Conservation (phyloP, 1,284 basidiomycete species). For the Heterobasidion irregulare region DNA sequence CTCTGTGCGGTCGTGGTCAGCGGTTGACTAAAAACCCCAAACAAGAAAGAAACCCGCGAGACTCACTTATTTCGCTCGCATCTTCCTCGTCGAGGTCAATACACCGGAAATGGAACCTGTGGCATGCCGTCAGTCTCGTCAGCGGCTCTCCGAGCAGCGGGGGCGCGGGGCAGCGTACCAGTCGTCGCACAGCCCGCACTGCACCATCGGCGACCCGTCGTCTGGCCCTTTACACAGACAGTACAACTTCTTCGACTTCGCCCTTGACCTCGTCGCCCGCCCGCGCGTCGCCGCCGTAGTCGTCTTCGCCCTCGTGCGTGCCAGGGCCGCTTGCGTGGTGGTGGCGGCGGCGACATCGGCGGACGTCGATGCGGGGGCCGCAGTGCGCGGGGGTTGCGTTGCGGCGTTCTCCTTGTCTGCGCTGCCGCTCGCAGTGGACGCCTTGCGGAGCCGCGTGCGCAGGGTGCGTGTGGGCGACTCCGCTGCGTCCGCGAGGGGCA, state of each 20-base stretch:
- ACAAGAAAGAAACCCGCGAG: conserved; percentile 1
- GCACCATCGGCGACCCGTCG: conserved; percentile 77
- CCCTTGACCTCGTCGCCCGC: conserved; percentile 7
- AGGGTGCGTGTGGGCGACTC: too few species aligned
- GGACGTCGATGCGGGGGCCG: too few species aligned
- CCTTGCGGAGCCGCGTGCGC: too few species aligned
- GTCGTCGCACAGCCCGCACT: conserved; percentile 61
- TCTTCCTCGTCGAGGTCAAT: conserved; percentile 48
- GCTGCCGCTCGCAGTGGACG: background rate
- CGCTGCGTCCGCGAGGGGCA: too few species aligned
- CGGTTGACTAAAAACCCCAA: background rate
- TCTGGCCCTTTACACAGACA: conserved; percentile 59
- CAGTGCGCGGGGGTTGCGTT: background rate
- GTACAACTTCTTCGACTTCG: conserved; percentile 23
- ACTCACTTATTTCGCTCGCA: conserved; percentile 72
- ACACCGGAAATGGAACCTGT: conserved; percentile 73
- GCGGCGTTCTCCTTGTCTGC: background rate
- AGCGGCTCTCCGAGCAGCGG: background rate
- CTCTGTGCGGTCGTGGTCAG: conserved; percentile 29
- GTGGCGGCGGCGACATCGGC: too few species aligned
- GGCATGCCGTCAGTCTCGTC: background rate
- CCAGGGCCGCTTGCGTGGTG: conserved; percentile 7
- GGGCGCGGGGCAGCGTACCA: conserved; percentile 42
- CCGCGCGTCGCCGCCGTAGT: conserved; percentile 2
- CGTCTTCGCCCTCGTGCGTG: conserved; percentile 11